These are phyloP conservation scores for Pouteria glomerata DNA, from an alignment of 148 eudicot species.

Conservation along the genomic window DNA sequence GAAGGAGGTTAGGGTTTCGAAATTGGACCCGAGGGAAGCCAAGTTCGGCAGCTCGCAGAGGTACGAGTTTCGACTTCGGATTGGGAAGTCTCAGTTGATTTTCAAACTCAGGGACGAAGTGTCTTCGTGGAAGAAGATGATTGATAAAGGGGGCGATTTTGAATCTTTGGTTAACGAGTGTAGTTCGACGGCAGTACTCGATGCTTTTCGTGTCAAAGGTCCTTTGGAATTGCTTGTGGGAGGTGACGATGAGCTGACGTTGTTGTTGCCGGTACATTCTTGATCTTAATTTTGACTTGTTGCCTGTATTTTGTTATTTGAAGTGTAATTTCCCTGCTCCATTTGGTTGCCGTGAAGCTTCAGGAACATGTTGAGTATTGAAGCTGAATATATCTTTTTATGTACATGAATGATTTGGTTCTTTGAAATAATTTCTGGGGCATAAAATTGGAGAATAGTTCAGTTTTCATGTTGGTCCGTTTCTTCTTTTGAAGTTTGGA, in stretches of 20 bases:
- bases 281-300: not conserved
- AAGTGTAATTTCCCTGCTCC: not conserved
- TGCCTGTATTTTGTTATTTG: not conserved
- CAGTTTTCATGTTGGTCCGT: not conserved
- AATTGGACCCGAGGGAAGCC: slow-evolving; percentile 32
- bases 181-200: slow-evolving; percentile 29
- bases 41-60: slow-evolving; percentile 24
- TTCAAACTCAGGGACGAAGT: slow-evolving; percentile 35
- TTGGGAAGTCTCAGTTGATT: slow-evolving; percentile 30
- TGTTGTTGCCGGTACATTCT: slow-evolving; percentile 44
- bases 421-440: no score
- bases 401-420: not conserved
- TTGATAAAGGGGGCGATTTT: slow-evolving; percentile 20
- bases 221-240: slow-evolving; percentile 38
- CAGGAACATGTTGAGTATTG: no score
- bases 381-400: not conserved
- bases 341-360: not conserved
- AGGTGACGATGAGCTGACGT: slow-evolving; percentile 34
- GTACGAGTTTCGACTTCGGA: slow-evolving; percentile 30
- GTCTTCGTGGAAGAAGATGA: slow-evolving; percentile 38
- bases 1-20: slow-evolving; percentile 32
- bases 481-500: not conserved
- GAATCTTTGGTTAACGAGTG: slow-evolving; percentile 29
- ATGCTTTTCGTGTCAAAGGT: slow-evolving; percentile 32
- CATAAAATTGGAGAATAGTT: not conserved